Evolutionary conservation across 352 stramenopile species (phyloP).

Genomic region (Globisporangium carolinianum): DNA sequence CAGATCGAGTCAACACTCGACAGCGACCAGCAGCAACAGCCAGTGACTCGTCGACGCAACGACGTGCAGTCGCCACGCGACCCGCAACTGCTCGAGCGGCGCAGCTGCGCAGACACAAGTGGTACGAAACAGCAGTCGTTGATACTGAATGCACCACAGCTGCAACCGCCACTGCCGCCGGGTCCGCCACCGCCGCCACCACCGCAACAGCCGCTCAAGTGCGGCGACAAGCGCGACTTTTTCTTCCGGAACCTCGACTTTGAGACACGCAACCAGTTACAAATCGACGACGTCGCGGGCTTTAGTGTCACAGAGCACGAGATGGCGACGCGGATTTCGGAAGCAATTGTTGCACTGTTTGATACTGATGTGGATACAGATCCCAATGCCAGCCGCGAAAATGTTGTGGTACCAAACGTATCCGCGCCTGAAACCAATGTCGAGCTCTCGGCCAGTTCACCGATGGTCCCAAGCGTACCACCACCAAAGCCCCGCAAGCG

Average conservation of each 20-base stretch:
- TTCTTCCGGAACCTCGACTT: constrained; percentile 75
- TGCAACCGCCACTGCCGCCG: neutral
- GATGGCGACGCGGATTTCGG: constrained; percentile 69
- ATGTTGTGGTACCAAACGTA: too few relatives aligned
- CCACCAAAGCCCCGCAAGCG: constrained; percentile 10
- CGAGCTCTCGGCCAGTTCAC: too few relatives aligned
- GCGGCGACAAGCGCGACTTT: constrained; percentile 79
- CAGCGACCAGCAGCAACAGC: constrained; percentile 6
- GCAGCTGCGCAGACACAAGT: too few relatives aligned
- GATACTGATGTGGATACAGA: constrained; percentile 8
- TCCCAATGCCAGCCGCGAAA: neutral
- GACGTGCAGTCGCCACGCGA: neutral
- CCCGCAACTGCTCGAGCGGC: too few relatives aligned
- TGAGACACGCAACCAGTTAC: constrained; percentile 52
- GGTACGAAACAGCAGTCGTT: too few relatives aligned
- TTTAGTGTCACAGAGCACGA: constrained; percentile 81
- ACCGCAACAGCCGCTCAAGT: constrained; percentile 21
- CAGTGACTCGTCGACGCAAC: neutral
- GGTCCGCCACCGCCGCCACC: neutral
- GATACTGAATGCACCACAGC: too few relatives aligned
- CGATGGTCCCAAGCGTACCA: too few relatives aligned
- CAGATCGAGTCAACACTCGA: constrained; percentile 20
- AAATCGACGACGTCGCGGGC: constrained; percentile 71
- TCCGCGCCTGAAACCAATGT: too few relatives aligned
- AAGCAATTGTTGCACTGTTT: constrained; percentile 47